Base-by-base conservation (phyloP, 495 filamentous ascomycete genomes). In the Articulospora tetracladia region DNA sequence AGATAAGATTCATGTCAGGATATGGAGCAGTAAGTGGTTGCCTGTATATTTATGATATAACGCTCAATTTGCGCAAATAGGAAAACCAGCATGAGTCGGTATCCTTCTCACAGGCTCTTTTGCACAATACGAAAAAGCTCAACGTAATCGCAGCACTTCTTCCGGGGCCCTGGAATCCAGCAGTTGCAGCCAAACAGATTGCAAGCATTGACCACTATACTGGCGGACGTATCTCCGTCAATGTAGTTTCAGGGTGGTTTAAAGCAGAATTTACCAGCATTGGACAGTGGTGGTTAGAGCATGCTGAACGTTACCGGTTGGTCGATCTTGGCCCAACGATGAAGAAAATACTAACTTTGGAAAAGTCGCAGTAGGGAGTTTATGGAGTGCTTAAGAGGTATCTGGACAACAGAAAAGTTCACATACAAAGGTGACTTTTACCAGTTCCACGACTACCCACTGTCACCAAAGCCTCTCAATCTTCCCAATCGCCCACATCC, bases 281-380 rank as follows among this genome's bases (percentile, higher is more conserved):
- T 54, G 76, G 77, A 17, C 73, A 80, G 66, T 80, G 77, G 77
- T 78, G 77, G 76, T 70, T 80, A 15, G 77, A 79, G 46, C 77
- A 80, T 57, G 75, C 69, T 19, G 77, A 79, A 68, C 67, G 77
- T 32, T 80, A 78, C 60, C 70, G 76, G 44, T 34, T 34, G 1
- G 17, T 49, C 6, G 51, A 17, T 8, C 23, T 20, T 51, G 30
- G 15, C 20, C 1, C 41, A 6, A 23, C 8, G 8, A n/a, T 15
- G 19, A 3, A 46, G 22, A 19, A 3, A 19, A 22, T 30, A 15
- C 11, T 22, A 26, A 24, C 34, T 28, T 17, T n/a, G 2, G 4
- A 28, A 8, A 30, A 59, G 61, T 22, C 75, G 77, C 22, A 75
- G 70, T 41, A 64, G 72, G 32, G 75, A 80, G 62, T 78, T 78